Percentiles rank a stretch among this genome's conserved stretches.
Conservation (phyloP, 1,284 basidiomycete species). For the Marasmius fiardii region DNA sequence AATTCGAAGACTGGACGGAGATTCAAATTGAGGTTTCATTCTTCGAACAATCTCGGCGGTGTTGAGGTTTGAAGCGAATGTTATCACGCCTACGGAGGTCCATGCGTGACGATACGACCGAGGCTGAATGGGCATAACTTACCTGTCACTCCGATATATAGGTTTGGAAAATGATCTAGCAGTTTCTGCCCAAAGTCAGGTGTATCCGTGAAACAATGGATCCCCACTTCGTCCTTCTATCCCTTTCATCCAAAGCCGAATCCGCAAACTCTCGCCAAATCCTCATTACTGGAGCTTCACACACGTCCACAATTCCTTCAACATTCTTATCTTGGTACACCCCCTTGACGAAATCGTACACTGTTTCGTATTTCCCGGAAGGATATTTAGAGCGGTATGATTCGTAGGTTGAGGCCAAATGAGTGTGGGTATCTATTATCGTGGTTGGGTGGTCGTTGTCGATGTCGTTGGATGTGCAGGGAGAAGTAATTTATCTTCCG, state of each 20-base stretch:
- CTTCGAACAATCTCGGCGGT: slow-evolving; percentile 58
- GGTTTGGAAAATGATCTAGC: slow-evolving; percentile 73
- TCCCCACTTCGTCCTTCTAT: slow-evolving; percentile 51
- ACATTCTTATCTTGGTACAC: slow-evolving; percentile 57
- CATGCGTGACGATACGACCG: slow-evolving; percentile 2
- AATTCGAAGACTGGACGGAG: slow-evolving; percentile 39
- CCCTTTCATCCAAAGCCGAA: slow-evolving; percentile 53
- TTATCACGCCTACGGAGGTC: slow-evolving; percentile 59
- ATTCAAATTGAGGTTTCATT: slow-evolving; percentile 31
- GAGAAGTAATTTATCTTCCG: too few relatives aligned
- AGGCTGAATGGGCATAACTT: slow-evolving; percentile 17
- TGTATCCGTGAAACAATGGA: slow-evolving; percentile 81
- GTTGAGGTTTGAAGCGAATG: slow-evolving; percentile 68
- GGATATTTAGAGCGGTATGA: slow-evolving; percentile 60
- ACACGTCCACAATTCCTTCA: slow-evolving; percentile 73
- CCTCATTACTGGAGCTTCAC: slow-evolving; percentile 64
- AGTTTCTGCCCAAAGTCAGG: slow-evolving; percentile 67
- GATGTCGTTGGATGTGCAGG: neutral
- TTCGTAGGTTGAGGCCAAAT: slow-evolving; percentile 67
- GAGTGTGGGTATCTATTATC: slow-evolving; percentile 78
- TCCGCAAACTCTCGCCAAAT: slow-evolving; percentile 72
- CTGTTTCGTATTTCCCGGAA: slow-evolving; percentile 42
- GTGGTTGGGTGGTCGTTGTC: slow-evolving; percentile 28
- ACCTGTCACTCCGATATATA: slow-evolving; percentile 78
- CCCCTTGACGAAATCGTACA: slow-evolving; percentile 64